A percentile compares a stretch with the other conserved stretches of the same genome.
These are phyloP conservation scores for Lentinus brumalis DNA, from an alignment of 768 basidiomycete species.

Conservation along the genomic window DNA sequence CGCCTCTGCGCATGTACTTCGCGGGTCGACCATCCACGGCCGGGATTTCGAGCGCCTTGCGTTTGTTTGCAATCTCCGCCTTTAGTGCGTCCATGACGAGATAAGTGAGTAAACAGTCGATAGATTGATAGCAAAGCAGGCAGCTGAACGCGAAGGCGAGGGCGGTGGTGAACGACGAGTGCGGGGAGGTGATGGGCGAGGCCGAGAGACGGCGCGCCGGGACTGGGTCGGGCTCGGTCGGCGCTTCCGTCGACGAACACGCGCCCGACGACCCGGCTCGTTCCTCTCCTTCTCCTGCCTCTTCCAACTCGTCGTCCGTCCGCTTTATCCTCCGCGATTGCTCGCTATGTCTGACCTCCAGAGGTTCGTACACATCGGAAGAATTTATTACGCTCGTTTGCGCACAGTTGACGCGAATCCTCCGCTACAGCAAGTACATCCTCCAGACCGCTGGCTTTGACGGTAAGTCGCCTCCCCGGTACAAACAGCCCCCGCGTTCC, in stretches of 20 bases:
- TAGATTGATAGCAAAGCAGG: not conserved
- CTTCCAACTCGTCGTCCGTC: not conserved
- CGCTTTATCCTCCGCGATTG: constrained; percentile 8
- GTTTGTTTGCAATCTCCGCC: constrained; percentile 85
- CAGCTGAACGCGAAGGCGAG: not conserved
- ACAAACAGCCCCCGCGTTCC: constrained; percentile 5
- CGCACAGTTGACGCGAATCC: not conserved
- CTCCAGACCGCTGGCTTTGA: constrained; percentile 97
- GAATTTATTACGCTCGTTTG: too few species aligned
- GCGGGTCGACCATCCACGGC: constrained; percentile 46
- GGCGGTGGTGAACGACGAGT: not conserved
- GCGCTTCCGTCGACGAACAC: not conserved
- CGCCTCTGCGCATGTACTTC: constrained; percentile 91
- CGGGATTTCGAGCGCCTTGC: constrained; percentile 67
- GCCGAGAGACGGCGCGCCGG: constrained; percentile 11
- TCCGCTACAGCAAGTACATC: constrained; percentile 66
- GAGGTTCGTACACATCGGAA: too few species aligned
- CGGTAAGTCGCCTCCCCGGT: constrained; percentile 44
- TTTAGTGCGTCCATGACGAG: constrained; percentile 83
- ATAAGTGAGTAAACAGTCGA: not conserved
- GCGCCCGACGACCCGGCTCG: constrained; percentile 4
- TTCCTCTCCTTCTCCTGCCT: constrained; percentile 11
- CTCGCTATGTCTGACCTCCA: constrained; percentile 61
- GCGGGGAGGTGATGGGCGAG: not conserved
- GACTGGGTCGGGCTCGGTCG: constrained; percentile 16